Evolutionary conservation across 1,284 basidiomycete species (phyloP).

Genomic region (Tilletia indica): DNA sequence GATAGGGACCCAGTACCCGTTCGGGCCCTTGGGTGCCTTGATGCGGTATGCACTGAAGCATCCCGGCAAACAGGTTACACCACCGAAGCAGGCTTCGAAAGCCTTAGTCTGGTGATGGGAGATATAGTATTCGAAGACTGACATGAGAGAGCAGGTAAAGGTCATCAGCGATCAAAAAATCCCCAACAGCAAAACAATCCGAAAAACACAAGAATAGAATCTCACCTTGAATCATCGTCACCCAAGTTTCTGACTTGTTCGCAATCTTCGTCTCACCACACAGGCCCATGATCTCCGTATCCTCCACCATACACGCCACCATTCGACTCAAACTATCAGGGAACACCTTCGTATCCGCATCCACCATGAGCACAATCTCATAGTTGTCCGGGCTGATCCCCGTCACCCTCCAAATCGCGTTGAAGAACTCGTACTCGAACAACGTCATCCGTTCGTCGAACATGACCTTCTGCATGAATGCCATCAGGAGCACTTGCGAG

Average conservation of each 20-base stretch:
- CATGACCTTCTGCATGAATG: slow-evolving; percentile 60
- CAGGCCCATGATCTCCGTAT: slow-evolving; percentile 60
- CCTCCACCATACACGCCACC: slow-evolving; percentile 59
- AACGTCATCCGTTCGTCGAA: slow-evolving; percentile 60
- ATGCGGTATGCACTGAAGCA: slow-evolving; percentile 60
- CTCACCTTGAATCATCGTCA: slow-evolving; percentile 59
- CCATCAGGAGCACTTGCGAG: slow-evolving; percentile 73
- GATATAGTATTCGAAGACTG: slow-evolving; percentile 95
- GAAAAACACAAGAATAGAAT: background rate
- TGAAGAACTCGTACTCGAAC: slow-evolving; percentile 61
- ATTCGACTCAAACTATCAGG: slow-evolving; percentile 59
- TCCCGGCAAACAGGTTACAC: slow-evolving; percentile 59
- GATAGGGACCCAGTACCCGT: slow-evolving; percentile 59
- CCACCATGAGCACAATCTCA: slow-evolving; percentile 59
- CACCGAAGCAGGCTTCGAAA: slow-evolving; percentile 59
- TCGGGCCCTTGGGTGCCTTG: slow-evolving; percentile 59
- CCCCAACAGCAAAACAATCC: background rate
- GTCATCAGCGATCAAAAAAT: background rate
- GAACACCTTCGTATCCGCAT: slow-evolving; percentile 60
- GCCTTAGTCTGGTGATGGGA: slow-evolving; percentile 83
- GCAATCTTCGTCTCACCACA: slow-evolving; percentile 61
- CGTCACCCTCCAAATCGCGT: slow-evolving; percentile 59
- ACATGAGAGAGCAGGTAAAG: background rate
- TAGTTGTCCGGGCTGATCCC: slow-evolving; percentile 59
- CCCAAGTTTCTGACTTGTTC: slow-evolving; percentile 60